Conservation (phyloP, 1,284 basidiomycete species). For the Marasmius fiardii region DNA sequence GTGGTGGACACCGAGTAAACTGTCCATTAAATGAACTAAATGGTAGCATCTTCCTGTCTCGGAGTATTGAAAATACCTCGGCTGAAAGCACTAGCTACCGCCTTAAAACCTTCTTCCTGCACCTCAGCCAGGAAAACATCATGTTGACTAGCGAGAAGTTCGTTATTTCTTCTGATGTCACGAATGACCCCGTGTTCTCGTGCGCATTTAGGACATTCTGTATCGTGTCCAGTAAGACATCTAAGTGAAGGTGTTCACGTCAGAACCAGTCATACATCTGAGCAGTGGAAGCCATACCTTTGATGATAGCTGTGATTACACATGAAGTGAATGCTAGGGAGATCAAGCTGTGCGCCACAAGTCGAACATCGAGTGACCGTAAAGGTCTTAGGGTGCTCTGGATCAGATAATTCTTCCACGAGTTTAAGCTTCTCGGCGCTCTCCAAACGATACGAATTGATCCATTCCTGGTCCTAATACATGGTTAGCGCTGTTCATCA, state of each 20-base stretch:
- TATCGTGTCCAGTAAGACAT: conserved; percentile 81
- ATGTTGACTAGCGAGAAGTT: conserved; percentile 79
- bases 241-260: conserved; percentile 34
- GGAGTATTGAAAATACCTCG: conserved; percentile 64
- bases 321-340: conserved; percentile 97
- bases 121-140: conserved; percentile 88
- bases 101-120: conserved; percentile 78
- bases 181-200: conserved; percentile 85
- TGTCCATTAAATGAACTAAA: conserved; percentile 6
- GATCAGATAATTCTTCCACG: conserved; percentile 77
- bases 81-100: conserved; percentile 80
- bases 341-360: conserved; percentile 85
- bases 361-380: conserved; percentile 90
- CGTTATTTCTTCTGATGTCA: conserved; percentile 84
- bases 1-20: no score
- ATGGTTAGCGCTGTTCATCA: conserved; percentile 1
- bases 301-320: conserved; percentile 98
- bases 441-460: conserved; percentile 83
- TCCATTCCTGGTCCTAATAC: conserved; percentile 77
- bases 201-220: conserved; percentile 87
- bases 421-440: conserved; percentile 81
- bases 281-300: conserved; percentile 45
- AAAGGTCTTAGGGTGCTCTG: conserved; percentile 81
- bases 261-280: not conserved
- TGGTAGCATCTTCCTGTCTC: conserved; percentile 23